A percentile compares a stretch with the other conserved stretches of the same genome.
phyloP scores from a whole-genome alignment of 2,329 filamentous ascomycete species.

The Diplodia scrobiculata region DNA sequence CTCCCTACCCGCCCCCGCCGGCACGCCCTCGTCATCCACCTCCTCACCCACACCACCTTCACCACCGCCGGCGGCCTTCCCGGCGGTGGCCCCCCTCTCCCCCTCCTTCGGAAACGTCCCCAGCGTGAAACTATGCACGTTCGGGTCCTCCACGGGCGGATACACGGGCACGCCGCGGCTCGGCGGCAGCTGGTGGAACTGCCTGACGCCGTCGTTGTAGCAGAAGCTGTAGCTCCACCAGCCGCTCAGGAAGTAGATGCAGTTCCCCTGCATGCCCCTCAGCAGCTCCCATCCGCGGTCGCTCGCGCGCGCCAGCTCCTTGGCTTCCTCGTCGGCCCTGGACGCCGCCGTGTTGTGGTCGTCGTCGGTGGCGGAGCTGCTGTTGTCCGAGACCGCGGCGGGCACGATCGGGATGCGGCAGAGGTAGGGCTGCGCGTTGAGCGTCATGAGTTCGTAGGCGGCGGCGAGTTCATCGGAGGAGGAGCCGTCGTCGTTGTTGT shows the following conservation, averaged over 20 bases:
- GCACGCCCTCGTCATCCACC: slow-evolving; percentile 30
- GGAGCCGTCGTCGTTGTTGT: background rate
- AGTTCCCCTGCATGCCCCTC: slow-evolving; percentile 72
- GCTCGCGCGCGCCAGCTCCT: slow-evolving; percentile 75
- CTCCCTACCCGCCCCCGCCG: background rate
- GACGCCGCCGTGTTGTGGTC: slow-evolving; percentile 41
- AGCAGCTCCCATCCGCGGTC: slow-evolving; percentile 79
- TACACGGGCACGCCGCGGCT: slow-evolving; percentile 66
- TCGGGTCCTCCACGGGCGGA: slow-evolving; percentile 75
- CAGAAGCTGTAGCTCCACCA: slow-evolving; percentile 98
- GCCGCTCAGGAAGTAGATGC: slow-evolving; percentile 79
- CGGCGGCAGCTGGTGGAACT: slow-evolving; percentile 81
- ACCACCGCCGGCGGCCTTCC: slow-evolving; percentile 32
- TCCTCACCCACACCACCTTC: slow-evolving; percentile 27
- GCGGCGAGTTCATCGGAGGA: slow-evolving; percentile 39
- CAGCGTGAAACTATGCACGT: slow-evolving; percentile 74
- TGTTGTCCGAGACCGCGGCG: slow-evolving; percentile 45
- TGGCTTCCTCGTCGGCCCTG: slow-evolving; percentile 70
- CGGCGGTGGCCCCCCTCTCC: slow-evolving; percentile 32
- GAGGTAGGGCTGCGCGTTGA: slow-evolving; percentile 72
- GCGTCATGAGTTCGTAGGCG: slow-evolving; percentile 72
- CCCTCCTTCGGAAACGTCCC: slow-evolving; percentile 59
- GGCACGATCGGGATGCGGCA: slow-evolving; percentile 78
- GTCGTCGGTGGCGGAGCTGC: slow-evolving; percentile 46
- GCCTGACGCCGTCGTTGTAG: slow-evolving; percentile 81